phyloP scores from a whole-genome alignment of 352 stramenopile species.

The Phytopythium delawarense region DNA sequence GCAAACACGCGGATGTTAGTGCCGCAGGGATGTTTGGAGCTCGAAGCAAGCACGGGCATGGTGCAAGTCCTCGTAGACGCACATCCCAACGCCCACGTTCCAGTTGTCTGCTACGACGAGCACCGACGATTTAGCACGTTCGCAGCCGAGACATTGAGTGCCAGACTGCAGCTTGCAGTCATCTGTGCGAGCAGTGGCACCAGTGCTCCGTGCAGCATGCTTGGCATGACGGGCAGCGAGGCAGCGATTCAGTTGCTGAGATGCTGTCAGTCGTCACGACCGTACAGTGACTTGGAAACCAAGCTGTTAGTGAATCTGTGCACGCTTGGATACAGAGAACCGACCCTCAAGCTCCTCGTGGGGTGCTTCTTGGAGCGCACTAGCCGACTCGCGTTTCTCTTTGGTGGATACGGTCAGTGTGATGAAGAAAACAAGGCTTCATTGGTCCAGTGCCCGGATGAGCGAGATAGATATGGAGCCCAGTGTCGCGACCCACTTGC shows the following conservation, averaged over 20 bases:
- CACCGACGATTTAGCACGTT: slow-evolving; percentile 17
- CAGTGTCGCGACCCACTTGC: not conserved
- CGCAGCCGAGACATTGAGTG: slow-evolving; percentile 13
- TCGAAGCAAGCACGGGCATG: slow-evolving; percentile 3
- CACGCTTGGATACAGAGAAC: slow-evolving; percentile 14
- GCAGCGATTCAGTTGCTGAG: slow-evolving; percentile 25
- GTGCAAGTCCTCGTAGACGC: slow-evolving; percentile 14
- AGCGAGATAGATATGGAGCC: slow-evolving; percentile 16
- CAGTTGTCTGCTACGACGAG: slow-evolving; percentile 12
- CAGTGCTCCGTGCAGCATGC: slow-evolving; percentile 9
- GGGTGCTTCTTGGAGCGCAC: slow-evolving; percentile 11
- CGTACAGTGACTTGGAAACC: slow-evolving; percentile 14
- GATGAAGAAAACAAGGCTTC: too few relatives aligned
- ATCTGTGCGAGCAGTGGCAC: slow-evolving; percentile 18
- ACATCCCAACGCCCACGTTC: not conserved
- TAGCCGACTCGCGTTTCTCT: slow-evolving; percentile 13
- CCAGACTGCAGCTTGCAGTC: slow-evolving; percentile 18
- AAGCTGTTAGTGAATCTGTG: slow-evolving; percentile 12
- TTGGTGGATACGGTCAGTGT: not conserved
- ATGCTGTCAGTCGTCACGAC: slow-evolving; percentile 18
- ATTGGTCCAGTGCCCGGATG: slow-evolving; percentile 6
- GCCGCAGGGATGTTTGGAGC: slow-evolving; percentile 24
- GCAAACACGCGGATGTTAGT: slow-evolving; percentile 25
- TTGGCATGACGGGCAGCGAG: slow-evolving; percentile 29
- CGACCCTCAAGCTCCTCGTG: slow-evolving; percentile 13